A percentile compares a stretch with the other conserved stretches of the same genome.
phyloP scores from a whole-genome alignment of 805 yeast genomes.

The Starmera quercuum region DNA sequence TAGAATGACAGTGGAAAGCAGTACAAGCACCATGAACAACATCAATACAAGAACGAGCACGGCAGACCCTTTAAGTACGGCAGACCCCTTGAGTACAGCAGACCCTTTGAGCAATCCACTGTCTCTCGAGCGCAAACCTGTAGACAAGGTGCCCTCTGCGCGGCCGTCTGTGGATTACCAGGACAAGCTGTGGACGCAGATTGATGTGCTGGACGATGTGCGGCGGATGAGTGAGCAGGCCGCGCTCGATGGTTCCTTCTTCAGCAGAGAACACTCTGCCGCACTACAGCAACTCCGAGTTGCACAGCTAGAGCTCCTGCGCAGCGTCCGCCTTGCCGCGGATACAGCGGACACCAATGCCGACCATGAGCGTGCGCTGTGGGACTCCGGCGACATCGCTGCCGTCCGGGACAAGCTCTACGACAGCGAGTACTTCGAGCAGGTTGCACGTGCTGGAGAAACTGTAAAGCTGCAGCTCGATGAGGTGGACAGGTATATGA shows the following conservation, averaged over 20 bases:
- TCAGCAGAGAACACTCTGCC: slow-evolving; percentile 35
- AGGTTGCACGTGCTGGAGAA: slow-evolving; percentile 40
- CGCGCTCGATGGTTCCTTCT: slow-evolving; percentile 12
- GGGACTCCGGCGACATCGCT: slow-evolving; percentile 21
- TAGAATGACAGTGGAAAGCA: background rate
- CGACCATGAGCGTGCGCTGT: slow-evolving; percentile 8
- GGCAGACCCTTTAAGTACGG: background rate
- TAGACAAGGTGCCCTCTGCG: slow-evolving; percentile 45
- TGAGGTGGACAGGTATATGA: slow-evolving; percentile 44
- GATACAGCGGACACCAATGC: slow-evolving; percentile 4
- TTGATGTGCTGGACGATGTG: slow-evolving; percentile 80
- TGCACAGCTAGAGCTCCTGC: slow-evolving; percentile 42
- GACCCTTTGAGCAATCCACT: slow-evolving; percentile 13
- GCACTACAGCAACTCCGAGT: slow-evolving; percentile 46
- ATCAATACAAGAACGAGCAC: background rate
- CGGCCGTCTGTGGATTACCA: slow-evolving; percentile 57
- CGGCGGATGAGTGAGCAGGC: slow-evolving; percentile 26
- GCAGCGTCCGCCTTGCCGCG: slow-evolving; percentile 23
- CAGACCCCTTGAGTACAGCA: background rate
- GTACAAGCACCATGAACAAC: background rate
- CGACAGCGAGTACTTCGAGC: slow-evolving; percentile 44
- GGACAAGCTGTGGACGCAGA: slow-evolving; percentile 81
- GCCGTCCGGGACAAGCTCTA: slow-evolving; percentile 28
- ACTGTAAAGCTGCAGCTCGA: slow-evolving; percentile 41
- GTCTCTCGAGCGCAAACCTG: too few relatives aligned